Conservation (phyloP, 1,139 yeast genomes). For the Kazachstania sp. region DNA sequence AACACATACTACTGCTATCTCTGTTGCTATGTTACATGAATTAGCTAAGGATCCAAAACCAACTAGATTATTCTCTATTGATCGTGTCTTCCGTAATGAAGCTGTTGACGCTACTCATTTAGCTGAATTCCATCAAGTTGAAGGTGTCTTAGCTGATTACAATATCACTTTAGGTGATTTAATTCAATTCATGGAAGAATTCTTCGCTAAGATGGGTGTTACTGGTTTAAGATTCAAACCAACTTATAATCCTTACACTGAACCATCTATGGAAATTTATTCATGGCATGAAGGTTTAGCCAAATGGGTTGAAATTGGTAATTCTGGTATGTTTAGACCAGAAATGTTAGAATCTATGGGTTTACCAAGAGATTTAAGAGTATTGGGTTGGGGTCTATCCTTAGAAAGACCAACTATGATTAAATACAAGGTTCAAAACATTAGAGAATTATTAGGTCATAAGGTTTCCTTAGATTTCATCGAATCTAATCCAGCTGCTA, state of each 20-base stretch:
- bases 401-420: constrained; percentile 99
- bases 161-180: constrained; percentile 90
- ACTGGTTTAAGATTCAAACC: constrained; percentile 93
- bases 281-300: constrained; percentile 92
- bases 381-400: constrained; percentile 95
- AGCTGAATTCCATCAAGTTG: constrained; percentile 99
- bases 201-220: constrained; percentile 96
- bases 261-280: constrained; percentile 95
- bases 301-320: constrained; percentile 99
- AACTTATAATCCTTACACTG: constrained; percentile 98
- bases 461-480: constrained; percentile 89
- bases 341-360: constrained; percentile 99
- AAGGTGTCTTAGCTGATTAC: constrained; percentile 97
- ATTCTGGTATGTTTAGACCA: constrained; percentile 99
- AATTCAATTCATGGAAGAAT: constrained; percentile 97
- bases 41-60: constrained; percentile 89
- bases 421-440: constrained; percentile 90
- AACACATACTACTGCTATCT: constrained; percentile 95
- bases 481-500: constrained; percentile 94
- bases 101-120: constrained; percentile 99
- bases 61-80: constrained; percentile 86
- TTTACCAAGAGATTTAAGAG: constrained; percentile 86
- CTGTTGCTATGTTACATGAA: constrained; percentile 78
- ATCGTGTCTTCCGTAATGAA: constrained; percentile 98
- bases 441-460: constrained; percentile 91